Conservation (phyloP, 2,329 filamentous ascomycete species). For the Penicillium sp. region DNA sequence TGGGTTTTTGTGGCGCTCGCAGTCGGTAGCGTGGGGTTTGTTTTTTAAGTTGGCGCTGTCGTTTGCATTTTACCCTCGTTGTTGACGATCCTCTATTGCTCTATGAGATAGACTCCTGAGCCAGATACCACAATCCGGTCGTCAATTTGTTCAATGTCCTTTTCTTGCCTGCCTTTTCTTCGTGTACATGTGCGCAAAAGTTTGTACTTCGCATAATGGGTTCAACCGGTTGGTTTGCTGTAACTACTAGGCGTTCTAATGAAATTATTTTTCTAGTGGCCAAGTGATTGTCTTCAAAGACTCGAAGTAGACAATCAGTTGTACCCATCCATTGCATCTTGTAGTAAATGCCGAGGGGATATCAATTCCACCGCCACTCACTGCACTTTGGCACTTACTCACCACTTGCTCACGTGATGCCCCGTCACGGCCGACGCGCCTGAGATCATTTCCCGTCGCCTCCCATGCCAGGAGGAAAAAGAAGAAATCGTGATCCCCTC, state of each 20-base stretch:
- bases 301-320: background rate
- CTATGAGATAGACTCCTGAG: slow-evolving; percentile 45
- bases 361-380: background rate
- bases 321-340: no score
- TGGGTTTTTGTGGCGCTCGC: slow-evolving; percentile 29
- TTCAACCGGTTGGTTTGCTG: background rate
- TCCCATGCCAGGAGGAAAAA: background rate
- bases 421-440: background rate
- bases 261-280: slow-evolving; percentile 10
- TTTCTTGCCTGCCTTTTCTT: slow-evolving; percentile 7
- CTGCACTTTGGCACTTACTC: no score
- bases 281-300: background rate
- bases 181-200: slow-evolving; percentile 25
- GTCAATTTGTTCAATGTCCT: slow-evolving; percentile 25
- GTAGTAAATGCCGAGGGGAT: background rate
- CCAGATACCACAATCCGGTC: slow-evolving; percentile 47
- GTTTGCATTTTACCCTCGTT: slow-evolving; percentile 38
- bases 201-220: slow-evolving; percentile 18
- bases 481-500: background rate
- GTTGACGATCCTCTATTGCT: slow-evolving; percentile 34
- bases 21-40: slow-evolving; percentile 39
- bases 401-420: no score
- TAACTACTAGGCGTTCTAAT: slow-evolving; percentile 9
- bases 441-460: background rate
- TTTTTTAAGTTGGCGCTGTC: slow-evolving; percentile 42